A percentile compares a stretch with the other conserved stretches of the same genome.
Evolutionary conservation across 83 land plant genomes (phyloP).

Genomic region (Picea abies): DNA sequence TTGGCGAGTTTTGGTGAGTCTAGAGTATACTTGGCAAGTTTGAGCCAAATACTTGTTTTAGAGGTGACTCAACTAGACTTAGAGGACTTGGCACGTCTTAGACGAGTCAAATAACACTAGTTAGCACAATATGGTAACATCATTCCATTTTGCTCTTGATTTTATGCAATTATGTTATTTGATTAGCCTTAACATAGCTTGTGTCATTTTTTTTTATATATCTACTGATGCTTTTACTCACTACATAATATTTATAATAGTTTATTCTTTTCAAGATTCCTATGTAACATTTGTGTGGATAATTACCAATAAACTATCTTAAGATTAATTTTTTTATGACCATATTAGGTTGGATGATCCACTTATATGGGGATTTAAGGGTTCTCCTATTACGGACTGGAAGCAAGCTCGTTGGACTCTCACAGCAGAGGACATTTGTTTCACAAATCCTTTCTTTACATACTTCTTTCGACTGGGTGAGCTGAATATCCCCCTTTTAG

Average conservation of each 20-base stretch:
- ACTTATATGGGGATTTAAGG: conserved; percentile 93
- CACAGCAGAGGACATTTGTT: conserved; percentile 98
- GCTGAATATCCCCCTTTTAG: not conserved
- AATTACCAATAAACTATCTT: not conserved
- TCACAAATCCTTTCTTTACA: conserved; percentile 71
- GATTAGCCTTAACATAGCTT: too few species aligned
- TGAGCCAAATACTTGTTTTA: too few species aligned
- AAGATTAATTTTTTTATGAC: not conserved
- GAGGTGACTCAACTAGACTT: too few species aligned
- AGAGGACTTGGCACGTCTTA: too few species aligned
- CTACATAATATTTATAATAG: not conserved
- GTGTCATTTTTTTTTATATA: not conserved
- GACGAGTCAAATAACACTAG: too few species aligned
- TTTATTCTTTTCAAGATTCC: not conserved
- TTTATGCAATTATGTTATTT: too few species aligned
- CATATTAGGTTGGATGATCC: conserved; percentile 89
- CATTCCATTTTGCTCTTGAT: too few species aligned
- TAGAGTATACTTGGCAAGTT: too few species aligned
- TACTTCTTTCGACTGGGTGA: conserved; percentile 92
- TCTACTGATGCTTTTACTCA: not conserved
- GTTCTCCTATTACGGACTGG: conserved; percentile 66
- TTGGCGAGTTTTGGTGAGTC: too few species aligned
- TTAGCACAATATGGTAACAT: not conserved
- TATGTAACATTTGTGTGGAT: not conserved
- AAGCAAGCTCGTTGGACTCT: conserved; percentile 83